Evolutionary conservation across 345 rosid species (phyloP), one percentile per base, ranked within the genome.

Genomic region (Turnera subulata): DNA sequence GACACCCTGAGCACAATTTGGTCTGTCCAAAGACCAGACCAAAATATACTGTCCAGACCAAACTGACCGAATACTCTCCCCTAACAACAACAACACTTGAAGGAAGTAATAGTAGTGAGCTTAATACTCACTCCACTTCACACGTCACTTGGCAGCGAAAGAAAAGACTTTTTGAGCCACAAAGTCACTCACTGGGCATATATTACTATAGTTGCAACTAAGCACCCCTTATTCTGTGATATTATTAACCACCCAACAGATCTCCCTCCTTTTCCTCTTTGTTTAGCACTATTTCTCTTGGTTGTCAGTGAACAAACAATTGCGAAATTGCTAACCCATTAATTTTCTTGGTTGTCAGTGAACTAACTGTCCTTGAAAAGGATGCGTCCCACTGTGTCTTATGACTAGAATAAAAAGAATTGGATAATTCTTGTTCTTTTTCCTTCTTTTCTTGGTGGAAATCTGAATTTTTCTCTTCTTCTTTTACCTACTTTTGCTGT

Each of bases 101-200:
- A n/a, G n/a, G n/a, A n/a, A n/a, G n/a, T n/a, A n/a, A n/a, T n/a
- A 51, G 53, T 49, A 70, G 76, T 75, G 78, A 66, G 62, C 85
- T 81, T 74, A 73, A 62, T 48, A 77, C 82, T 79, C 79, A 74
- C 81, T 78, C 82, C 80, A 67, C 80, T 65, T 63, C 68, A 40
- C 76, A 61, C 71, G 59, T 29, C 35, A 35, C 51, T 33, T 9
- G 4, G 11, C 8, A 21, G n/a, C 43, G 52, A 22, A 32, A 16
- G 22, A 8, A 6, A 11, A 42, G 40, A 35, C 21, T 20, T 53
- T 73, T 57, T 65, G 38, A 54, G 63, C 65, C 80, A 64, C 77
- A 25, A 49, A 59, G 32, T 9, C 5, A 18, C 11, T 11, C 15
- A 33, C 10, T 2, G 22, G 23, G 16, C 59, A 58, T 23, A 46